phyloP scores from a whole-genome alignment of 495 filamentous ascomycete genomes.

The Penicillium cataractarum region DNA sequence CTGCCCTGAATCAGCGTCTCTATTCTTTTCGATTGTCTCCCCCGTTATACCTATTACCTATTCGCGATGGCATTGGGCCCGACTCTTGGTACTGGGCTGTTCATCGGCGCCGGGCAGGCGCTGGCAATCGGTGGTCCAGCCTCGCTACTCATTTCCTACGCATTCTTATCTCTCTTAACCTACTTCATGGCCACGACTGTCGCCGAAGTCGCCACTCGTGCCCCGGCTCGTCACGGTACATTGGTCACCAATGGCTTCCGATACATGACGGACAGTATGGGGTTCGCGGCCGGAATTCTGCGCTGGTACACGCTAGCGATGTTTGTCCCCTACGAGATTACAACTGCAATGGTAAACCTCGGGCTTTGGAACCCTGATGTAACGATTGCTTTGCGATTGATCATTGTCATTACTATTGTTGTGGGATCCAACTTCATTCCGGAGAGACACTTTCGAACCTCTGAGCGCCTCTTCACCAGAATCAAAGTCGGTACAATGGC shows the following conservation, averaged over 20 bases:
- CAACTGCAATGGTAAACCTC: constrained; percentile 82
- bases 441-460: constrained; percentile 76
- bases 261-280: constrained; percentile 54
- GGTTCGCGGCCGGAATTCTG: constrained; percentile 60
- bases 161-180: constrained; percentile 57
- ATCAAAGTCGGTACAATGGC: constrained; percentile 80
- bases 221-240: constrained; percentile 59
- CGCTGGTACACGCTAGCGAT: constrained; percentile 67
- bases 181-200: constrained; percentile 63
- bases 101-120: constrained; percentile 45
- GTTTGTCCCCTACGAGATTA: constrained; percentile 72
- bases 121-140: constrained; percentile 46
- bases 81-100: constrained; percentile 46
- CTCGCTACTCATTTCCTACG: constrained; percentile 43
- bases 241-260: constrained; percentile 57
- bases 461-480: constrained; percentile 75
- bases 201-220: constrained; percentile 66
- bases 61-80: constrained; percentile 38
- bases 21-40: constrained; percentile 8
- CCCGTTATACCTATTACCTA: constrained; percentile 22
- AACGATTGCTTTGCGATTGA: constrained; percentile 69
- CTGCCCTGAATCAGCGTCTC: constrained; percentile 6
- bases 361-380: constrained; percentile 69
- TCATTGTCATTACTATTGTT: constrained; percentile 69
- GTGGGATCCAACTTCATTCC: constrained; percentile 77